Evolutionary conservation across 306 rosid species (phyloP), one percentile per base, ranked within the genome.

Genomic region (Boehmeria nivea): DNA sequence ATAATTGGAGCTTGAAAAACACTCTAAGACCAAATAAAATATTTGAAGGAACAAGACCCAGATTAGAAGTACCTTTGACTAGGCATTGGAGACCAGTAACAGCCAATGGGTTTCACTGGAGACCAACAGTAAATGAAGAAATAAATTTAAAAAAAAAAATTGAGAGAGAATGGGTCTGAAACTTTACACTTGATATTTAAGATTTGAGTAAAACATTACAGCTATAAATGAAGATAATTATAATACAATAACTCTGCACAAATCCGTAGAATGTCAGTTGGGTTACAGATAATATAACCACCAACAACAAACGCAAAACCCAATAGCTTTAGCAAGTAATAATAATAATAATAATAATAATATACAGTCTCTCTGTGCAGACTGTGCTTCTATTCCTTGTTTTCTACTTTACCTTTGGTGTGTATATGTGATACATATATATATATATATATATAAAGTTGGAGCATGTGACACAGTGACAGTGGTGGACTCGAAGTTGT

Each of bases 1-100:
- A 21, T 38, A 42, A 37, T 18, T 6, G 28, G 26, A 8, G 43
- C 42, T 28, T 28, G 6, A 53, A 10, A 27, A 14, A 27, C 19
- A 33, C 15, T 15, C 20, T 47, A 16, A 18, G 4, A 53, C 9
- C 13, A 12, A 43, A 34, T 57, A 42, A 47, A 45, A 39, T 21
- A 22, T 44, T 3, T 10, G 49, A 60, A 50, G 15, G 57, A 54
- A 71, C 27, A 25, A 20, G 62, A 63, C 73, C 65, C 74, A 72
- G 70, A 69, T 57, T n/a, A n/a, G n/a, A n/a, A 51, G 20, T 79
- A 82, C 86, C 87, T 71, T 76, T 56, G 77, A 80, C 79, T 24
- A 64, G 45, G 72, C 20, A 26, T 11, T 28, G 20, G 56, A 51
- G 73, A 77, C 59, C 63, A 44, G 66, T 33, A 64, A 47, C 63